These are phyloP conservation scores for Posidonia oceanica DNA, from an alignment of 116 monocot genomes.

Conservation along the genomic window DNA sequence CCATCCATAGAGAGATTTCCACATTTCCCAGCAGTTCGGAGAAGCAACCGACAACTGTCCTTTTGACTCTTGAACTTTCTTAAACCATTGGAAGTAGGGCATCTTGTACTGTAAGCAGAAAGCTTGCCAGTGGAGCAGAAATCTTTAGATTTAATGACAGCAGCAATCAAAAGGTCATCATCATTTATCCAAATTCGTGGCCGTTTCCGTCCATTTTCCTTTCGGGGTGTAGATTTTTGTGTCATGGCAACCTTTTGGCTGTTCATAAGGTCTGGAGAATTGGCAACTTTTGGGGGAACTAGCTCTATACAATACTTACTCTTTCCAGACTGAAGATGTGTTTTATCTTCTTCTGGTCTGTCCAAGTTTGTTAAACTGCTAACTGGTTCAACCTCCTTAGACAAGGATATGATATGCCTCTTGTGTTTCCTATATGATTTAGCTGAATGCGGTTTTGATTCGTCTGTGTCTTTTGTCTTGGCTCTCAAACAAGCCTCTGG, in stretches of 20 bases:
- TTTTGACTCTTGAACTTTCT: slow-evolving; percentile 27
- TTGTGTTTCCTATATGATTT: slow-evolving; percentile 7
- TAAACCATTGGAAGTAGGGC: slow-evolving; percentile 16
- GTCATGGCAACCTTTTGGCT: not conserved
- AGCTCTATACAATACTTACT: not conserved
- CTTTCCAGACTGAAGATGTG: not conserved
- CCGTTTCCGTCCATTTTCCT: slow-evolving; percentile 25
- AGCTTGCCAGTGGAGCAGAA: slow-evolving; percentile 12
- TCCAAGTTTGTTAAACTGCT: slow-evolving; percentile 9
- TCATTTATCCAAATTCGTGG: slow-evolving; percentile 28
- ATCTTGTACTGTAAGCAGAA: slow-evolving; percentile 7
- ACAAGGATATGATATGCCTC: not conserved
- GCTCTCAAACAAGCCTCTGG: slow-evolving; percentile 9
- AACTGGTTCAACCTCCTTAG: slow-evolving; percentile 15
- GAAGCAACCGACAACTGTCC: slow-evolving; percentile 14
- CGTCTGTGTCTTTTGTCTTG: slow-evolving; percentile 4
- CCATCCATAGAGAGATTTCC: slow-evolving; percentile 19
- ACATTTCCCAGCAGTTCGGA: slow-evolving; percentile 25
- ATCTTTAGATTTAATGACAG: slow-evolving; percentile 32
- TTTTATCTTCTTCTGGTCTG: slow-evolving; percentile 9
- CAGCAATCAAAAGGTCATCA: slow-evolving; percentile 52
- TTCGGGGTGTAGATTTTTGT: slow-evolving; percentile 17
- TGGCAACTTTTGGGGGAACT: not conserved
- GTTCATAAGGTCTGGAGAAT: not conserved
- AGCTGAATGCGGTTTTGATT: slow-evolving; percentile 4